These are phyloP conservation scores for Adansonia digitata DNA, from an alignment of 345 rosid species.

Conservation along the genomic window DNA sequence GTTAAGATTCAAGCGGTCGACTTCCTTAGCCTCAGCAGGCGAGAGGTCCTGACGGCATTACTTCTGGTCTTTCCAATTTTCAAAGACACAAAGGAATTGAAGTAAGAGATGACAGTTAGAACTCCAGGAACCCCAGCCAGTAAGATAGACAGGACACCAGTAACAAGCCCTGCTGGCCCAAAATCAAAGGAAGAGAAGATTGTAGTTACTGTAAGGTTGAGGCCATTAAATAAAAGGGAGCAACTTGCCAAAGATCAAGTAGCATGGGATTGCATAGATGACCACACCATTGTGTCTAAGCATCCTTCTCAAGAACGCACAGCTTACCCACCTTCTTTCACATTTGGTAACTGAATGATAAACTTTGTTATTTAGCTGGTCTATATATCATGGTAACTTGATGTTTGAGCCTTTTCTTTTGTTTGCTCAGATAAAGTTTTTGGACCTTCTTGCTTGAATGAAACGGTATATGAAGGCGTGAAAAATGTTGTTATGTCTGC, in stretches of 20 bases:
- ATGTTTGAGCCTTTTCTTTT: slow-evolving; percentile 9
- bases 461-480: slow-evolving; percentile 90
- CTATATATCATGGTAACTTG: not conserved
- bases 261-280: slow-evolving; percentile 95
- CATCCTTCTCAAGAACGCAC: slow-evolving; percentile 73
- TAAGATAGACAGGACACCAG: slow-evolving; percentile 68
- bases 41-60: not conserved
- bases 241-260: slow-evolving; percentile 79
- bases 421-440: slow-evolving; percentile 78
- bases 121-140: slow-evolving; percentile 88
- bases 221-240: slow-evolving; percentile 92
- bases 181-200: slow-evolving; percentile 90
- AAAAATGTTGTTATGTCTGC: slow-evolving; percentile 97
- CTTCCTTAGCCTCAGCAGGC: not conserved
- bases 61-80: slow-evolving; percentile 1
- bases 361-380: not conserved
- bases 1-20: not conserved
- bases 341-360: slow-evolving; percentile 53
- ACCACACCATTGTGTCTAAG: slow-evolving; percentile 63
- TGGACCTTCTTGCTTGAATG: slow-evolving; percentile 72
- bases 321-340: slow-evolving; percentile 66
- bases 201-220: slow-evolving; percentile 85
- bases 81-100: not conserved
- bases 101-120: slow-evolving; percentile 37
- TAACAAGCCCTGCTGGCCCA: slow-evolving; percentile 66